These are phyloP conservation scores for Entomortierella chlamydospora DNA, from an alignment of 192 early-diverging fungal genomes.

Conservation along the genomic window DNA sequence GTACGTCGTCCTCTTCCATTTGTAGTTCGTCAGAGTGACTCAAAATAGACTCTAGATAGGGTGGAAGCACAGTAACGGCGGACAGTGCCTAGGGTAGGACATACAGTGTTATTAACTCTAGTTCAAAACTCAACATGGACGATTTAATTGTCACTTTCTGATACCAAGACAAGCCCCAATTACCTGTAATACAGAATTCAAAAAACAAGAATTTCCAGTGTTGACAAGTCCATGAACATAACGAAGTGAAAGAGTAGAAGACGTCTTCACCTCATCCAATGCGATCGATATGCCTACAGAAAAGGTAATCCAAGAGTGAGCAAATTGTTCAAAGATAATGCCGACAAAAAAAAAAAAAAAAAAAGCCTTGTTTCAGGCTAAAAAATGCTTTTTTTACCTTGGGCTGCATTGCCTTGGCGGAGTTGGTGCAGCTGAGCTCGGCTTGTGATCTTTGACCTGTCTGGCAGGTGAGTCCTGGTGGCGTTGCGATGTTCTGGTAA, in stretches of 20 bases:
- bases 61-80: constrained; percentile 47
- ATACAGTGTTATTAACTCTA: not conserved
- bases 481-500: constrained; percentile 28
- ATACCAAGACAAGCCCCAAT: not conserved
- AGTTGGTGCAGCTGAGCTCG: constrained; percentile 39
- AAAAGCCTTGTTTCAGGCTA: not conserved
- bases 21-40: constrained; percentile 27
- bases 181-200: constrained; percentile 93
- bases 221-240: constrained; percentile 83
- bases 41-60: constrained; percentile 54
- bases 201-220: constrained; percentile 93
- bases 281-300: constrained; percentile 11
- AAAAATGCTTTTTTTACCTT: constrained; percentile 21
- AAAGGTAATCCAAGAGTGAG: not conserved
- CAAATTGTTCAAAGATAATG: too few relatives aligned
- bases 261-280: constrained; percentile 7
- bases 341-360: not conserved
- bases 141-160: not conserved
- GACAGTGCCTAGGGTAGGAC: constrained; percentile 51
- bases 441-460: constrained; percentile 46
- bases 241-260: constrained; percentile 10
- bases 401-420: constrained; percentile 10
- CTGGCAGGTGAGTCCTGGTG: constrained; percentile 8
- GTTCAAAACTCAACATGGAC: not conserved
- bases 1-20: constrained; percentile 23